Conservation (phyloP, 1,284 basidiomycete species). For the Ceraceosorus bombacis region DNA sequence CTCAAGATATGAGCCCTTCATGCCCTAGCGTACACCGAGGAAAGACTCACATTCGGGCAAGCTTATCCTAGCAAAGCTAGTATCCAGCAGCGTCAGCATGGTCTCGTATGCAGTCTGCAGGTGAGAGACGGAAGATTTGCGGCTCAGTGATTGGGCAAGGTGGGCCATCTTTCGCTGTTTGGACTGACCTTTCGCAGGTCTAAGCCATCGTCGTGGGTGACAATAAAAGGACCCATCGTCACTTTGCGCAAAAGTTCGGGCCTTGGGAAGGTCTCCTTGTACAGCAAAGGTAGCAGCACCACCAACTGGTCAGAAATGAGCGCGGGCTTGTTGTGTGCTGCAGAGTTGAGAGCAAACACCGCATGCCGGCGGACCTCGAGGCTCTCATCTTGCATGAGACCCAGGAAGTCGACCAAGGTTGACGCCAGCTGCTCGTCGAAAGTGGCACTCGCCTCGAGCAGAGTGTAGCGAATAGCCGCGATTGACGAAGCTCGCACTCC, state of each 20-base stretch:
- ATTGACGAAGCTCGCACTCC: conserved; percentile 72
- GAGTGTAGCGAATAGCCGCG: conserved; percentile 88
- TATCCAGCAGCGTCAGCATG: conserved; percentile 89
- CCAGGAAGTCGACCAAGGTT: conserved; percentile 79
- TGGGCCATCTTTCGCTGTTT: too few relatives aligned
- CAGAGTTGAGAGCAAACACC: conserved; percentile 76
- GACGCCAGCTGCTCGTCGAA: conserved; percentile 84
- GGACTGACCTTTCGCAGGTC: conserved; percentile 58
- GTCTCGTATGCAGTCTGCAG: conserved; percentile 80
- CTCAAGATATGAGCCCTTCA: too few relatives aligned
- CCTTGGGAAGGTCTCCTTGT: conserved; percentile 76
- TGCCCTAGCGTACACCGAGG: too few relatives aligned
- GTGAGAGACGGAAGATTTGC: too few relatives aligned
- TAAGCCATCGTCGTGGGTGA: conserved; percentile 84
- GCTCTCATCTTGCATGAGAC: conserved; percentile 74
- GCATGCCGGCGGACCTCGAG: conserved; percentile 38
- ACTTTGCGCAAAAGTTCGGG: conserved; percentile 57
- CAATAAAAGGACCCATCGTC: conserved; percentile 97
- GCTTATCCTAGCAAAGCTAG: conserved; percentile 75
- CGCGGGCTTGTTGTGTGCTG: conserved; percentile 85
- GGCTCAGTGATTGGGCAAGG: too few relatives aligned
- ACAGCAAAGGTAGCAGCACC: conserved; percentile 70
- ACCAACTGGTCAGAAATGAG: conserved; percentile 77
- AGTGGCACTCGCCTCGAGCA: conserved; percentile 71
- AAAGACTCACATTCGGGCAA: conserved; percentile 58